A percentile compares a stretch with the other conserved stretches of the same genome.
These are phyloP conservation scores for Neurospora sp. DNA, from an alignment of 495 filamentous ascomycete species.

Conservation along the genomic window DNA sequence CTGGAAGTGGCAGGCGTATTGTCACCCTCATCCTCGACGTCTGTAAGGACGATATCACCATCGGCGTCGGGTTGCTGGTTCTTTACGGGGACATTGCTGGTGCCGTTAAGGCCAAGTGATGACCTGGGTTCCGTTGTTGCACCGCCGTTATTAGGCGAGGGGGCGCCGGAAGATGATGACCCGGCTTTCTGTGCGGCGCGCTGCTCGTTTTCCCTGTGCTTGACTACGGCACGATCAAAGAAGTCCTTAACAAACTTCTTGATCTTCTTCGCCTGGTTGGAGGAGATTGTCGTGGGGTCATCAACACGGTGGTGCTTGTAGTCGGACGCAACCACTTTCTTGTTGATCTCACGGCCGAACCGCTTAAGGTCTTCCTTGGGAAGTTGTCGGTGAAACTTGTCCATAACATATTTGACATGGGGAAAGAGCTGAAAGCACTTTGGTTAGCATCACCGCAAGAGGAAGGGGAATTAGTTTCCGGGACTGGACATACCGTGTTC, in stretches of 20 bases:
- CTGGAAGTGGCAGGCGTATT: constrained; percentile 20
- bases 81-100: constrained; percentile 10
- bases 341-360: constrained; percentile 75
- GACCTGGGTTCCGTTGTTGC: neutral
- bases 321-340: constrained; percentile 79
- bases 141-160: neutral
- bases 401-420: constrained; percentile 71
- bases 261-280: constrained; percentile 69
- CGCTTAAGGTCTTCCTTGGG: constrained; percentile 81
- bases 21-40: constrained; percentile 37
- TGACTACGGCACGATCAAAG: constrained; percentile 73
- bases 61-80: constrained; percentile 18
- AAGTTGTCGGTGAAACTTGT: constrained; percentile 75
- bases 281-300: constrained; percentile 63
- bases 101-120: neutral
- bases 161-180: neutral
- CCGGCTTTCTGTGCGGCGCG: constrained; percentile 20
- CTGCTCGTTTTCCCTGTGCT: constrained; percentile 59
- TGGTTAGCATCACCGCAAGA: constrained; percentile 15
- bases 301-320: constrained; percentile 77
- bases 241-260: constrained; percentile 72
- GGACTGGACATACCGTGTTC: constrained; percentile 55
- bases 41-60: constrained; percentile 17
- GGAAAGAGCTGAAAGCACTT: constrained; percentile 53
- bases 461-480: neutral